Evolutionary conservation across 768 basidiomycete species (phyloP).

Genomic region (Trametes coccinea): DNA sequence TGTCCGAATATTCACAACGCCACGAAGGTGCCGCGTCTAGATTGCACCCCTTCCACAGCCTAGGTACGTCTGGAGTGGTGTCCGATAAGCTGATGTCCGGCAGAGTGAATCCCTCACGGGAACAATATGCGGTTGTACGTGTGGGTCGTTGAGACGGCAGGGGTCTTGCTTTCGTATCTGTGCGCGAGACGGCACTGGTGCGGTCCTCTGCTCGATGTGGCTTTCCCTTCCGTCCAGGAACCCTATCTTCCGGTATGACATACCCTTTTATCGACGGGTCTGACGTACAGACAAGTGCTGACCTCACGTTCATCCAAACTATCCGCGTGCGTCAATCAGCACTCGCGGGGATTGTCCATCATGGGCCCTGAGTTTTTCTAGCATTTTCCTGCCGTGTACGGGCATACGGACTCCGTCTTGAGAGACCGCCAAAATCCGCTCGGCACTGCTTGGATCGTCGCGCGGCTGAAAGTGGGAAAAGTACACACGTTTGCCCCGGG

Average conservation of each 20-base stretch:
- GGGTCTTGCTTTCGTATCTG: too few species aligned
- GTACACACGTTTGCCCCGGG: background rate
- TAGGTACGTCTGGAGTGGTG: background rate
- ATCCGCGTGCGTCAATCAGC: too few species aligned
- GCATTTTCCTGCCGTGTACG: background rate
- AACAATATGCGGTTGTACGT: too few species aligned
- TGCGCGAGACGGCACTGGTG: background rate
- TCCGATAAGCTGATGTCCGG: background rate
- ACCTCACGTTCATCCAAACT: background rate
- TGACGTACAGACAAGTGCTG: background rate
- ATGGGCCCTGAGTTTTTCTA: background rate
- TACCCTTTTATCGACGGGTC: background rate
- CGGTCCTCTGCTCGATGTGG: background rate
- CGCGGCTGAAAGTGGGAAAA: background rate
- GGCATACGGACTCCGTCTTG: background rate
- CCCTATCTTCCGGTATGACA: background rate
- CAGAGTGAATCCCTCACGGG: too few species aligned
- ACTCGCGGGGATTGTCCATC: background rate
- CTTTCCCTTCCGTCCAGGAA: background rate
- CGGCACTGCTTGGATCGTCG: conserved; percentile 18
- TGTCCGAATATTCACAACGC: background rate
- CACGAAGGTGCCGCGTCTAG: conserved; percentile 6
- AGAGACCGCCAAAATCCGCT: background rate
- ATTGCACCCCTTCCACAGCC: background rate
- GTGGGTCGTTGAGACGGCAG: too few species aligned